phyloP scores from a whole-genome alignment of 129 eudicot species.

The Artemisia annua region DNA sequence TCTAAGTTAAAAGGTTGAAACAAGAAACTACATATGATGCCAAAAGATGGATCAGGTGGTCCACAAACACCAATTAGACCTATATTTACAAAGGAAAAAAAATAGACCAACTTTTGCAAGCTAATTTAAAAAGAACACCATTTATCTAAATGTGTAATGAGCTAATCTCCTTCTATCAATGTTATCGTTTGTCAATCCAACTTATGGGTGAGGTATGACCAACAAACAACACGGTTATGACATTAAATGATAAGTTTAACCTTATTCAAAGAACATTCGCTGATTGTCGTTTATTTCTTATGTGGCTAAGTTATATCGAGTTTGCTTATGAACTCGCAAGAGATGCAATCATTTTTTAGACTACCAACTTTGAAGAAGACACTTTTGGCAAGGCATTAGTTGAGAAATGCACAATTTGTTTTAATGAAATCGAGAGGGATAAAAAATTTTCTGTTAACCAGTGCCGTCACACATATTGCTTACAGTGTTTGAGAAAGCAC shows the following conservation, averaged over 20 bases:
- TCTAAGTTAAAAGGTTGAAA: too few relatives aligned
- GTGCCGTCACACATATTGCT: constrained; percentile 72
- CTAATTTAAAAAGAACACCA: too few relatives aligned
- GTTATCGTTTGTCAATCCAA: too few relatives aligned
- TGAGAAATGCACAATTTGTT: constrained; percentile 56
- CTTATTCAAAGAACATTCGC: constrained; percentile 44
- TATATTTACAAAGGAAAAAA: too few relatives aligned
- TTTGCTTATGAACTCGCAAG: constrained; percentile 62
- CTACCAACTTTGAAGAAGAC: constrained; percentile 21
- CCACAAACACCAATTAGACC: too few relatives aligned
- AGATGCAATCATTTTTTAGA: constrained; percentile 49
- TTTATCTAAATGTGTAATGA: too few relatives aligned
- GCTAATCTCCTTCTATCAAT: too few relatives aligned
- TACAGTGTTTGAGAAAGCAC: constrained; percentile 58
- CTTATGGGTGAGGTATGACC: too few relatives aligned
- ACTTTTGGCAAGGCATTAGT: constrained; percentile 12
- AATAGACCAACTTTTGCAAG: too few relatives aligned
- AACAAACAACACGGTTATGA: constrained; percentile 25
- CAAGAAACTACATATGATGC: too few relatives aligned
- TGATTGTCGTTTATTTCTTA: constrained; percentile 28
- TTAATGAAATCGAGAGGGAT: constrained; percentile 28
- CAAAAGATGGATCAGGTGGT: too few relatives aligned
- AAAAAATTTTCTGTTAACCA: constrained; percentile 43
- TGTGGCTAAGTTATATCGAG: constrained; percentile 32
- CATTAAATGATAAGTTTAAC: constrained; percentile 41